These are phyloP conservation scores for Cordyceps cateniannulata DNA, from an alignment of 2,329 filamentous ascomycete genomes.

Conservation along the genomic window DNA sequence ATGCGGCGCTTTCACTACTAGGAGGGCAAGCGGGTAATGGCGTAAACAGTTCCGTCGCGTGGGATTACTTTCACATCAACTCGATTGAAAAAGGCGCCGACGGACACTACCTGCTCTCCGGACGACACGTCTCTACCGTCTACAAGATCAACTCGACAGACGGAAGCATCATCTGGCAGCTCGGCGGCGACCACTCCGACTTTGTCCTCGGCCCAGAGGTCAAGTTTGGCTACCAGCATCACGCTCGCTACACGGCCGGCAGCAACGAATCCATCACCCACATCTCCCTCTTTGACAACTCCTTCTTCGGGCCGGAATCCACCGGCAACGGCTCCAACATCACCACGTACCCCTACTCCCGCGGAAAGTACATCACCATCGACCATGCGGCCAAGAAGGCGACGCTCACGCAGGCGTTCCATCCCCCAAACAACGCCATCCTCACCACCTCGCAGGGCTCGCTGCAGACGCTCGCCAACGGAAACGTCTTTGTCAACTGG, in stretches of 20 bases:
- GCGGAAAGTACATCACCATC: conserved; percentile 40
- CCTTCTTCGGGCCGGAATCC: conserved; percentile 2
- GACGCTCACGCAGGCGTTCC: conserved; percentile 38
- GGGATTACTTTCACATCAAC: conserved; percentile 16
- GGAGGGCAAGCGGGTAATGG: too few species aligned
- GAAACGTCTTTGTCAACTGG: conserved; percentile 52
- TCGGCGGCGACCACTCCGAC: conserved; percentile 41
- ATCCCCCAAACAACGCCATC: conserved; percentile 38
- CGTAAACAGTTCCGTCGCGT: conserved; percentile 29
- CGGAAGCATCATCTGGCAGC: conserved; percentile 46
- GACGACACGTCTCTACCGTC: conserved; percentile 41
- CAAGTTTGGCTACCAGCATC: conserved; percentile 46
- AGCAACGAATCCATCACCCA: conserved; percentile 32
- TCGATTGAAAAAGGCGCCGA: not conserved
- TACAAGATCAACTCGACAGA: conserved; percentile 40
- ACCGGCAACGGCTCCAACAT: conserved; percentile 14
- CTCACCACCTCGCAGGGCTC: conserved; percentile 42
- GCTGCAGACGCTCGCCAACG: conserved; percentile 46
- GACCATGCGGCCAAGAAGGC: conserved; percentile 39
- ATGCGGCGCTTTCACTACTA: too few species aligned
- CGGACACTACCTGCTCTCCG: conserved; percentile 49
- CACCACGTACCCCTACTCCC: conserved; percentile 8
- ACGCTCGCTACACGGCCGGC: conserved; percentile 36
- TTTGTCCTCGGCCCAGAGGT: conserved; percentile 29
- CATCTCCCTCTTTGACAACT: conserved; percentile 50